A percentile compares a stretch with the other conserved stretches of the same genome.
Evolutionary conservation across 495 filamentous ascomycete genomes (phyloP).

Genomic region (Thermothielavioides terrestris): DNA sequence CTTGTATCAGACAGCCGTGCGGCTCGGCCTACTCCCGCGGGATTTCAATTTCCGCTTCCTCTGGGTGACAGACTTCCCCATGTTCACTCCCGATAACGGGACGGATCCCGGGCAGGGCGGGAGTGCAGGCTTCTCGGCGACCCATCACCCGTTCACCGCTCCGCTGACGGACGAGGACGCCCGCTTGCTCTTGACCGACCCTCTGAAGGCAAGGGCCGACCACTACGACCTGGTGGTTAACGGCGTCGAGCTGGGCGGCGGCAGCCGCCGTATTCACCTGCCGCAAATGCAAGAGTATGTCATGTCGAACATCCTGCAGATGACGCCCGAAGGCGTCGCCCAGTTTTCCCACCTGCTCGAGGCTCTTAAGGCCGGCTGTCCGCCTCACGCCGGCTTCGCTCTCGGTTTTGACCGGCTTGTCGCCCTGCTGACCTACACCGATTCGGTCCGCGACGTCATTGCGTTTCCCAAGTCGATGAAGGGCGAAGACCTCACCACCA

Average conservation of each 20-base stretch:
- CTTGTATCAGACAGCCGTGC: constrained; percentile 58
- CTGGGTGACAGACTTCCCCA: constrained; percentile 85
- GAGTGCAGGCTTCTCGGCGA: constrained; percentile 68
- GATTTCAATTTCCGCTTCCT: constrained; percentile 55
- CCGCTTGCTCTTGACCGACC: constrained; percentile 61
- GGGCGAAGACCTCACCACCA: constrained; percentile 75
- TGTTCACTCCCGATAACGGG: constrained; percentile 67
- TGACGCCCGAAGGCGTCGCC: constrained; percentile 50
- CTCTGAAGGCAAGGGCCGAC: constrained; percentile 62
- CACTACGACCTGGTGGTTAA: constrained; percentile 96
- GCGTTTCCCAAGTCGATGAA: constrained; percentile 90
- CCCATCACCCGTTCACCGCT: constrained; percentile 94
- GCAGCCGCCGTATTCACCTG: constrained; percentile 86
- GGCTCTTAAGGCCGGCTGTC: constrained; percentile 79
- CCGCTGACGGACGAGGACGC: constrained; percentile 66
- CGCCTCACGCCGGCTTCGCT: constrained; percentile 92
- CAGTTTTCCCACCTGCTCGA: constrained; percentile 80
- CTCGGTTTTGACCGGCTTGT: constrained; percentile 85
- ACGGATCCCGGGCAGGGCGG: constrained; percentile 77
- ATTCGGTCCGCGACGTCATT: constrained; percentile 82
- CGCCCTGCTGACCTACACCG: constrained; percentile 67
- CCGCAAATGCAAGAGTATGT: constrained; percentile 77
- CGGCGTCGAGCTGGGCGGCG: constrained; percentile 88
- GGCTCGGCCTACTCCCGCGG: constrained; percentile 45
- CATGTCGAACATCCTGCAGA: constrained; percentile 69